Evolutionary conservation across 2,329 filamentous ascomycete genomes (phyloP).

Genomic region (Stylonectria norvegica): DNA sequence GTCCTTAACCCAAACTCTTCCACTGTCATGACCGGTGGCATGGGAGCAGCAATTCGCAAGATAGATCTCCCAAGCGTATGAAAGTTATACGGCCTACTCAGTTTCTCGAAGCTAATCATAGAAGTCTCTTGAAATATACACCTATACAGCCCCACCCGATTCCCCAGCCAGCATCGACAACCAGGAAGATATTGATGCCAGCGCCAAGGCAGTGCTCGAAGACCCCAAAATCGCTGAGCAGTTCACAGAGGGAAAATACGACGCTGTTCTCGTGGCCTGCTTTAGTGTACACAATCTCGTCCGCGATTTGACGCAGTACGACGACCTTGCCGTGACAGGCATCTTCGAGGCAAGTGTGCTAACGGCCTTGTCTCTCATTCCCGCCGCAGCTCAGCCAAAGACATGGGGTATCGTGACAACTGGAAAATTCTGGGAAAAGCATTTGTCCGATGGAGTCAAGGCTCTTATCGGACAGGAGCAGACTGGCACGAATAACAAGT

Average conservation of each 20-base stretch:
- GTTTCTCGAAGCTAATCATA: slow-evolving; percentile 16
- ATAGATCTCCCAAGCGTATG: slow-evolving; percentile 32
- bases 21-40: slow-evolving; percentile 64
- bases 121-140: slow-evolving; percentile 50
- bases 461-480: slow-evolving; percentile 55
- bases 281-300: slow-evolving; percentile 84
- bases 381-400: slow-evolving; percentile 29
- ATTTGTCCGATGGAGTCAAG: slow-evolving; percentile 64
- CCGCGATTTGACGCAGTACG: slow-evolving; percentile 44
- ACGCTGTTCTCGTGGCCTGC: slow-evolving; percentile 83
- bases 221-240: slow-evolving; percentile 42
- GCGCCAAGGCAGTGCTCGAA: slow-evolving; percentile 58
- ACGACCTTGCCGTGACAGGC: slow-evolving; percentile 45
- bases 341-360: slow-evolving; percentile 85
- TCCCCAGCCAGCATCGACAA: slow-evolving; percentile 77
- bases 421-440: slow-evolving; percentile 75
- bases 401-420: slow-evolving; percentile 88
- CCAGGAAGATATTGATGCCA: slow-evolving; percentile 62
- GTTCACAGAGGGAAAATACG: slow-evolving; percentile 46
- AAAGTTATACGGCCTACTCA: neutral
- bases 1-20: slow-evolving; percentile 81
- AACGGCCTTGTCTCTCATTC: slow-evolving; percentile 53
- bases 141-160: slow-evolving; percentile 61
- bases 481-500: slow-evolving; percentile 44
- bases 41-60: slow-evolving; percentile 49